These are phyloP conservation scores for Ehretia macrophylla DNA, from an alignment of 257 asterid species.

Conservation along the genomic window DNA sequence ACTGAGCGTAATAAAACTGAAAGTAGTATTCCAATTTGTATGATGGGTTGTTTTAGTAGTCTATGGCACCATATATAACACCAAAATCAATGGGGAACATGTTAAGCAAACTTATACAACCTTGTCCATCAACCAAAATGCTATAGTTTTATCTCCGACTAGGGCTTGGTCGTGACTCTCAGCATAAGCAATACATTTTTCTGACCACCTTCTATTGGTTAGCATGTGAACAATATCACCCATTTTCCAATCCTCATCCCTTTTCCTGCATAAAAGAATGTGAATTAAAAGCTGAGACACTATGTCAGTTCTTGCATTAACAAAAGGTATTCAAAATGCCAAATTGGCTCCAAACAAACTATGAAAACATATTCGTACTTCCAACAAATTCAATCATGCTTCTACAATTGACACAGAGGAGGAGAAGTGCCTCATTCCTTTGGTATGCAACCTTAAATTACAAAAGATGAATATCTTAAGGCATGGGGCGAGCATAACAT, in stretches of 20 bases:
- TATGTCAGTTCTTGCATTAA: background rate
- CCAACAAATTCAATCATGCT: background rate
- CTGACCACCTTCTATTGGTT: slow-evolving; percentile 91
- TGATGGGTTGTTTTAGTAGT: too few relatives aligned
- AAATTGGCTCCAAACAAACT: background rate
- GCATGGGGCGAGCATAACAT: background rate
- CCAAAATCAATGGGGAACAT: background rate
- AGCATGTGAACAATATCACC: slow-evolving; percentile 82
- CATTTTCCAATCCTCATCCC: slow-evolving; percentile 97
- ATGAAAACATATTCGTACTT: background rate
- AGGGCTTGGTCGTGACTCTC: slow-evolving; percentile 99
- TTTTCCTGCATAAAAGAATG: slow-evolving; percentile 51
- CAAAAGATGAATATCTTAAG: background rate
- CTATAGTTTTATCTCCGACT: slow-evolving; percentile 97
- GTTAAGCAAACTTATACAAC: slow-evolving; percentile 29
- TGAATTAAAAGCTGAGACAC: slow-evolving; percentile 11
- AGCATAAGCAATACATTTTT: slow-evolving; percentile 85
- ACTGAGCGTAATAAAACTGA: too few relatives aligned
- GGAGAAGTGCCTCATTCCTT: background rate
- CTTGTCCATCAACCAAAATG: slow-evolving; percentile 99
- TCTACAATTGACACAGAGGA: background rate
- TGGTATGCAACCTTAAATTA: background rate
- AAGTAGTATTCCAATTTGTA: too few relatives aligned
- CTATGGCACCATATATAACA: too few relatives aligned
- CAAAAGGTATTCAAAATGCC: background rate